phyloP scores from a whole-genome alignment of 2,329 filamentous ascomycete species.

The Sclerotinia subarctica region DNA sequence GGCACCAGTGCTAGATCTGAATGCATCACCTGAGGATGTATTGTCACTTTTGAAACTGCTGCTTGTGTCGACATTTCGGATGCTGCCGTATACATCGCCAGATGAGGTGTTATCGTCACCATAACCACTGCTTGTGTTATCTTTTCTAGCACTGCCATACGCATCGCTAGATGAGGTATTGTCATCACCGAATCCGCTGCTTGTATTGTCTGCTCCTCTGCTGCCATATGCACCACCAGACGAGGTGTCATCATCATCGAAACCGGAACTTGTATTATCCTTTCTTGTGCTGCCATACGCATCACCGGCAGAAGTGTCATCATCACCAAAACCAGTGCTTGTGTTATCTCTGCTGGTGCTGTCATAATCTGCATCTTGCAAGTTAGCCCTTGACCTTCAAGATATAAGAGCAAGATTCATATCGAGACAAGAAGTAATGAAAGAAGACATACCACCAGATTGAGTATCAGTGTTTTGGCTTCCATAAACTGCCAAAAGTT shows the following conservation, averaged over 20 bases:
- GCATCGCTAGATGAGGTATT: not conserved
- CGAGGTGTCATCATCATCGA: not conserved
- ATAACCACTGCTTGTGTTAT: not conserved
- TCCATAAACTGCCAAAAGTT: not conserved
- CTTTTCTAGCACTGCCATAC: not conserved
- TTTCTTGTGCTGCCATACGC: not conserved
- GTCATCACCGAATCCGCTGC: not conserved
- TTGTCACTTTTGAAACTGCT: not conserved
- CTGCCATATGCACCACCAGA: not conserved
- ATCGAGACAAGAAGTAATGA: not conserved
- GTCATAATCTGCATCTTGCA: not conserved
- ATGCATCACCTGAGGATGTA: not conserved
- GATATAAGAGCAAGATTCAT: not conserved
- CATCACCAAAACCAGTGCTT: not conserved
- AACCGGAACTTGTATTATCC: not conserved
- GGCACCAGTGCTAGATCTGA: not conserved
- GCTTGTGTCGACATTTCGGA: not conserved
- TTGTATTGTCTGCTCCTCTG: not conserved
- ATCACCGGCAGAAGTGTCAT: not conserved
- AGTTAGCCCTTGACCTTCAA: not conserved
- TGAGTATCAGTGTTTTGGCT: not conserved
- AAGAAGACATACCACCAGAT: conserved; percentile 6
- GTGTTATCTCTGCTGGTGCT: not conserved
- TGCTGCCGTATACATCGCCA: not conserved
- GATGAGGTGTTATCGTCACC: not conserved